These are phyloP conservation scores for Penicillium nordicum DNA, from an alignment of 2,329 filamentous ascomycete genomes.

Conservation along the genomic window DNA sequence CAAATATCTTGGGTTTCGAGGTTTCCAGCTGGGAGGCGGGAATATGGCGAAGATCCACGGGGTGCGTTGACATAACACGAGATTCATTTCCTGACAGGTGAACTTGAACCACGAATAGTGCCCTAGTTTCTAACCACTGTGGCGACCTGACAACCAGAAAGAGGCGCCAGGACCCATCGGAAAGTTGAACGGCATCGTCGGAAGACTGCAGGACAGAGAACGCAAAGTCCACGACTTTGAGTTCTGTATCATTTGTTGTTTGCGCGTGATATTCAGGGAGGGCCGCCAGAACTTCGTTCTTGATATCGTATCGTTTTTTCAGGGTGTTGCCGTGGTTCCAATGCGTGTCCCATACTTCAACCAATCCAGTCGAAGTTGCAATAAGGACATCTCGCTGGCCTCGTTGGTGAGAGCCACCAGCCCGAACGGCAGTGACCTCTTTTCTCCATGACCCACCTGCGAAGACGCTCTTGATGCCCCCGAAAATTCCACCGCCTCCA, in stretches of 20 bases:
- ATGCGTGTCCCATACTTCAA: constrained; percentile 86
- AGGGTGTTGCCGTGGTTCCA: constrained; percentile 79
- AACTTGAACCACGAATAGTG: constrained; percentile 74
- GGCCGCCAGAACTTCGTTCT: constrained; percentile 60
- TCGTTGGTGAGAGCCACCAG: constrained; percentile 66
- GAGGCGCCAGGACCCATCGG: constrained; percentile 50
- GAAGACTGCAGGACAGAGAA: constrained; percentile 44
- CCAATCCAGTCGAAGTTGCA: constrained; percentile 69
- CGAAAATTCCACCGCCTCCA: constrained; percentile 67
- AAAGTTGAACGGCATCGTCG: constrained; percentile 47
- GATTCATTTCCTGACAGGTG: constrained; percentile 54
- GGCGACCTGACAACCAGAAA: constrained; percentile 60
- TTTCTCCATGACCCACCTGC: constrained; percentile 67
- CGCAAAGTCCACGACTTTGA: constrained; percentile 77
- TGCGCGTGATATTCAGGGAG: constrained; percentile 56
- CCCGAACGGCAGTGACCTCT: constrained; percentile 75
- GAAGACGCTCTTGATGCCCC: constrained; percentile 74
- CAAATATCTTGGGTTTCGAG: constrained; percentile 63
- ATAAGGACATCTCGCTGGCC: constrained; percentile 84
- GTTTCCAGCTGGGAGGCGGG: constrained; percentile 39
- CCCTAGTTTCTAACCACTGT: constrained; percentile 48
- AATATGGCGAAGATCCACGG: constrained; percentile 63
- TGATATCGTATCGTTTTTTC: constrained; percentile 67
- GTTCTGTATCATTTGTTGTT: constrained; percentile 54
- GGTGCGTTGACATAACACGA: constrained; percentile 64